A percentile compares a stretch with the other conserved stretches of the same genome.
Conservation (phyloP, 495 filamentous ascomycete species). For the Penicillium paradoxum region DNA sequence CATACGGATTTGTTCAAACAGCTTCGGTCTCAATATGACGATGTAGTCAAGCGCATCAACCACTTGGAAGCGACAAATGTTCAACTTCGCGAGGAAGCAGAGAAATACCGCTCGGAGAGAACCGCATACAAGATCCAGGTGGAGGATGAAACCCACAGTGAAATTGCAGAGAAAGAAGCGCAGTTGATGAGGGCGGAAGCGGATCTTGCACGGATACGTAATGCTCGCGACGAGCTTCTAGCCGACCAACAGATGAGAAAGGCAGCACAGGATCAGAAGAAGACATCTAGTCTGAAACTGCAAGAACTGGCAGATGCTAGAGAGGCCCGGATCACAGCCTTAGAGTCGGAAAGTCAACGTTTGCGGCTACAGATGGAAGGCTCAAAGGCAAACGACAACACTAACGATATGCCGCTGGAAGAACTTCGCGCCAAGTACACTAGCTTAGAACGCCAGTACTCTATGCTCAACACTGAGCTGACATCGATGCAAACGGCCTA, state of each 20-base stretch:
- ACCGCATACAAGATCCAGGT: conserved; percentile 74
- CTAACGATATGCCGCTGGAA: conserved; percentile 49
- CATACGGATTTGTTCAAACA: conserved; percentile 89
- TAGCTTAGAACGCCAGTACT: conserved; percentile 70
- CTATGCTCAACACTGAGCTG: conserved; percentile 79
- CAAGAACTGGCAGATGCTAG: conserved; percentile 74
- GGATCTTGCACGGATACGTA: conserved; percentile 78
- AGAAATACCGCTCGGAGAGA: conserved; percentile 78
- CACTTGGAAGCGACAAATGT: conserved; percentile 84
- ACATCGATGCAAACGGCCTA: conserved; percentile 80
- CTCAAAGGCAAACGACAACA: conserved; percentile 35
- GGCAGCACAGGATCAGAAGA: conserved; percentile 70
- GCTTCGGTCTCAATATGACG: conserved; percentile 84
- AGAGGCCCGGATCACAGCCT: conserved; percentile 65
- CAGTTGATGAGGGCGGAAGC: conserved; percentile 76
- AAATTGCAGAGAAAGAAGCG: conserved; percentile 69
- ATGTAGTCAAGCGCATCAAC: conserved; percentile 86
- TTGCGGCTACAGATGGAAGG: conserved; percentile 51
- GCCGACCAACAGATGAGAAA: conserved; percentile 79
- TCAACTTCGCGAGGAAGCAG: conserved; percentile 75
- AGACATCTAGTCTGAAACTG: conserved; percentile 58
- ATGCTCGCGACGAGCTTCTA: conserved; percentile 73
- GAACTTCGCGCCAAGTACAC: conserved; percentile 68
- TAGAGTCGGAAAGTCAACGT: conserved; percentile 78
- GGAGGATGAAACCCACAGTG: conserved; percentile 67